Percentiles rank a stretch among this genome's conserved stretches.
phyloP scores from a whole-genome alignment of 306 rosid genomes.

The Neltuma alba region DNA sequence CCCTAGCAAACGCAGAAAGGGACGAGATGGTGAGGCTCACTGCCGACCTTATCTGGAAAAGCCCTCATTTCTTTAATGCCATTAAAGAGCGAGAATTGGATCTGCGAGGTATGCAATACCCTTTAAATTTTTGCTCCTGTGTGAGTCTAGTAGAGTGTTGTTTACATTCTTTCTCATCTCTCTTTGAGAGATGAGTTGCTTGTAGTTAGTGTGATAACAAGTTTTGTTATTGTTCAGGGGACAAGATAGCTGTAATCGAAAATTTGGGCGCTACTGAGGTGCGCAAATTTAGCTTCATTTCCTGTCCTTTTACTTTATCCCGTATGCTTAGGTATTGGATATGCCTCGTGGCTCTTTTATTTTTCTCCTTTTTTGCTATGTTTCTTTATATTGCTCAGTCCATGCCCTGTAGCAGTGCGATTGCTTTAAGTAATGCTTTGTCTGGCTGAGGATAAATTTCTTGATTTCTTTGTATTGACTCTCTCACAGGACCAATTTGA shows the following conservation, averaged over 20 bases:
- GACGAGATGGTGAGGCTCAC: conserved; percentile 79
- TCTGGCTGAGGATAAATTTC: conserved; percentile 7
- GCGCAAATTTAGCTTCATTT: conserved; percentile 8
- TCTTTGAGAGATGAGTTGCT: not conserved
- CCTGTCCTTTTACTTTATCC: not conserved
- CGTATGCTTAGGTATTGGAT: not conserved
- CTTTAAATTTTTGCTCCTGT: not conserved
- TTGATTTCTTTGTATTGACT: conserved; percentile 7
- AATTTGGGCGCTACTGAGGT: conserved; percentile 99
- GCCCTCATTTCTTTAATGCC: conserved; percentile 96
- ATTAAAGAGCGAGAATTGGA: conserved; percentile 89
- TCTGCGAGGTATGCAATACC: conserved; percentile 63
- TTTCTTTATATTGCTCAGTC: not conserved
- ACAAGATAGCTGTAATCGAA: conserved; percentile 86
- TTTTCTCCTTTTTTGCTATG: not conserved
- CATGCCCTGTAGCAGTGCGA: not conserved
- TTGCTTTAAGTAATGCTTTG: not conserved
- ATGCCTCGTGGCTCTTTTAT: not conserved
- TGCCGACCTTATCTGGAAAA: conserved; percentile 92
- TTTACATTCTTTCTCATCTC: not conserved
- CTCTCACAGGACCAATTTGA: conserved; percentile 90
- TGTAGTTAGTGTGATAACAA: not conserved
- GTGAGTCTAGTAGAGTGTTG: not conserved
- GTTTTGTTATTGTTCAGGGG: conserved; percentile 54
- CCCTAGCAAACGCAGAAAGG: not conserved